Base-by-base conservation (phyloP, 306 rosid species). In the Casuarina equisetifolia region DNA sequence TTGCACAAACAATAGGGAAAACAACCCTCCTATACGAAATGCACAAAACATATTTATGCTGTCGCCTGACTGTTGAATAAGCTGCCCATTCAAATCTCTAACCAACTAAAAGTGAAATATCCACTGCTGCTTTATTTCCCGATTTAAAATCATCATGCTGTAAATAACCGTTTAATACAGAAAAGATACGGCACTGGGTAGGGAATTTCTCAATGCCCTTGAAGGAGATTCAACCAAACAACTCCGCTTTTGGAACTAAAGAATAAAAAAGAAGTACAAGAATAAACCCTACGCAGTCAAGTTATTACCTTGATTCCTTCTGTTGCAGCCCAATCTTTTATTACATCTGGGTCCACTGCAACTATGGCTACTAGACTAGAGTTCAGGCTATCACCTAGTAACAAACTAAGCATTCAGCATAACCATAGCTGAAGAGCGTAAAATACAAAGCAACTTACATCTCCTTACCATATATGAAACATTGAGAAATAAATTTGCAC, bases 371-470 rank as follows among this genome's bases (percentile, higher is more conserved):
- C 97, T 82, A 96, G 84, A 74, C 84, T 82, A 72, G 99, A 82
- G 88, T 93, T 96, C 55, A 96, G 61, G 91, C 99, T 95, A 85
- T 95, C 97, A 57, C 99, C 99, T 95, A 74, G n/a, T 61, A 80
- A 79, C 51, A 58, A 72, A 57, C 16, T 66, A 81, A 71, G 61
- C 73, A 83, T 74, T 83, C 78, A 86, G 74, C 71, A 66, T 81
- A 80, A 50, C 75, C 42, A 38, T 19, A 43, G 44, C 75, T 49
- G 43, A 16, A 46, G 80, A 53, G 49, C 38, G 40, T 16, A 67
- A 43, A 36, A 38, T 46, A 61, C 12, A 7, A 51, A 70, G 64
- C 57, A 20, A 72, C 82, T 72, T 64, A 78, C 62, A 74, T 71
- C 66, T 81, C 79, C 93, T 84, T 82, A 96, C 99, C 99, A 78